Evolutionary conservation across 2,329 filamentous ascomycete genomes (phyloP).

Genomic region (Macrophomina tecta): DNA sequence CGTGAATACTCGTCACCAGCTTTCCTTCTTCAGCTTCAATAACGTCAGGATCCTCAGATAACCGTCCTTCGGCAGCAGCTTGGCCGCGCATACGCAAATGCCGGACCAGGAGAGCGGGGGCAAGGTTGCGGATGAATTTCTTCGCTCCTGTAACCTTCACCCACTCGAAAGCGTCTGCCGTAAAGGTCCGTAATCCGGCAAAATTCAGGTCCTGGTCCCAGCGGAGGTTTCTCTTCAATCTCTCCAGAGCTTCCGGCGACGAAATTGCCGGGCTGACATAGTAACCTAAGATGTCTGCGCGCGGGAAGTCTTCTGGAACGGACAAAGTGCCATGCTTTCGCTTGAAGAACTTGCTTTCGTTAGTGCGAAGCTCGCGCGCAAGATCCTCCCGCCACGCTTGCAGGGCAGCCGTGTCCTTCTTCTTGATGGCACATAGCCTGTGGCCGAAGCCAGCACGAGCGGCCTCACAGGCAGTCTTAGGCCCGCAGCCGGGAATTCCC

Average conservation of each 20-base stretch:
- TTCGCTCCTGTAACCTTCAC: conserved; percentile 75
- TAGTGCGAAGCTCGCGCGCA: conserved; percentile 77
- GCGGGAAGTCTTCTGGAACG: conserved; percentile 83
- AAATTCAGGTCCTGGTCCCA: conserved; percentile 72
- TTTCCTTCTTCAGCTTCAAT: conserved; percentile 56
- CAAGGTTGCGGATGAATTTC: conserved; percentile 82
- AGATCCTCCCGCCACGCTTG: conserved; percentile 74
- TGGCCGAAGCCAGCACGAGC: conserved; percentile 85
- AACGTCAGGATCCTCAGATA: conserved; percentile 41
- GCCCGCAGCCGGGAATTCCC: conserved; percentile 84
- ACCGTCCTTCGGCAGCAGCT: conserved; percentile 13
- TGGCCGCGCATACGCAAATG: conserved; percentile 54
- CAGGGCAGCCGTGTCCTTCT: conserved; percentile 65
- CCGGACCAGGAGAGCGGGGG: conserved; percentile 74
- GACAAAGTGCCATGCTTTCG: conserved; percentile 74
- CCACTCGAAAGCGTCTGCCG: conserved; percentile 86
- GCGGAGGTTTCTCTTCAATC: conserved; percentile 58
- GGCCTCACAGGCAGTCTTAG: conserved; percentile 88
- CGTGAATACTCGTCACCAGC: conserved; percentile 71
- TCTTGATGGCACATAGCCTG: conserved; percentile 70
- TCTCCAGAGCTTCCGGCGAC: conserved; percentile 60
- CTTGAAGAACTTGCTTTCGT: conserved; percentile 81
- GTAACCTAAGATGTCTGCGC: conserved; percentile 77
- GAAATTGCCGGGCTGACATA: conserved; percentile 91
- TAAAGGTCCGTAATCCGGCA: conserved; percentile 72